Conservation (phyloP, 495 filamentous ascomycete genomes). For the Echria macrotheca region DNA sequence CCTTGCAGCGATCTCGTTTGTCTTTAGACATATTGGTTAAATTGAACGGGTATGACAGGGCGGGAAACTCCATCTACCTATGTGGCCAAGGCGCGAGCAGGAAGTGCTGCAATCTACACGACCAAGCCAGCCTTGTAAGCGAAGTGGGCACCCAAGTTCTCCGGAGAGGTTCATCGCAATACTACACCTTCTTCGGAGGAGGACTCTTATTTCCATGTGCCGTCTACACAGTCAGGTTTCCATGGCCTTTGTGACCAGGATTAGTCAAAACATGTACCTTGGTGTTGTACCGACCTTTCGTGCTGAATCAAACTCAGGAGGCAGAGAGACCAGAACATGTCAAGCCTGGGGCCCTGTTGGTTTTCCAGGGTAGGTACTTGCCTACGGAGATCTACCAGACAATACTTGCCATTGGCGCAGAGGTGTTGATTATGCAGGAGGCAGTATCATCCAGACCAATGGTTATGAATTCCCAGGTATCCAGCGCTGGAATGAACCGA, state of each 20-base stretch:
- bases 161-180: background rate
- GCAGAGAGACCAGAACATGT: too few relatives aligned
- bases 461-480: conserved; percentile 3
- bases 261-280: too few relatives aligned
- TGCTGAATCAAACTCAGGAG: too few relatives aligned
- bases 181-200: too few relatives aligned
- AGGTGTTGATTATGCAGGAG: background rate
- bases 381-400: too few relatives aligned
- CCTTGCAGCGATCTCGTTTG: conserved; percentile 15
- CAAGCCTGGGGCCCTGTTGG: background rate
- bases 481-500: background rate
- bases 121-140: conserved; percentile 9
- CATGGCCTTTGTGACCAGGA: too few relatives aligned
- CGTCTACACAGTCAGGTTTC: too few relatives aligned
- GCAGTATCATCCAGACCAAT: conserved; percentile 9
- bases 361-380: too few relatives aligned
- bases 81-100: conserved; percentile 5
- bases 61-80: background rate
- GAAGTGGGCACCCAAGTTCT: background rate
- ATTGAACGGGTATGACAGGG: conserved; percentile 8
- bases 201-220: background rate
- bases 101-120: conserved; percentile 1
- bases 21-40: background rate
- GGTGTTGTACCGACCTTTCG: too few relatives aligned
- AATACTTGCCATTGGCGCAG: background rate